A percentile compares a stretch with the other conserved stretches of the same genome.
Conservation (phyloP, 371 early-diverging fungal species). For the Apophysomyces sp. region DNA sequence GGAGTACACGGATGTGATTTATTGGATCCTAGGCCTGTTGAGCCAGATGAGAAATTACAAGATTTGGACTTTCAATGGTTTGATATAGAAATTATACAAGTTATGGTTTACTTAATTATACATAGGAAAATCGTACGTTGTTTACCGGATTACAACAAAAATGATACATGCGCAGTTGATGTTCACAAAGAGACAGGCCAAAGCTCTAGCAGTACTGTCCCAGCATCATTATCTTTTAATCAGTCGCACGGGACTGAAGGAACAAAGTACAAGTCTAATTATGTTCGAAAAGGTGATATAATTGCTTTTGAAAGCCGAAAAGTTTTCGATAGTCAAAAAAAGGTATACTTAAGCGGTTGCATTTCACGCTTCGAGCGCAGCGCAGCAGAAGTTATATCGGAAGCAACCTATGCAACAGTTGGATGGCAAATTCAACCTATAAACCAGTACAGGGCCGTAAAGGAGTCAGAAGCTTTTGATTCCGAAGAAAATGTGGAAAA, state of each 20-base stretch:
- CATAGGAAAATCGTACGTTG: background rate
- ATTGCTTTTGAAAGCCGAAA: background rate
- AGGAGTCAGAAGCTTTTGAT: too few species aligned
- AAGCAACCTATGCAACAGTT: background rate
- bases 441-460: too few species aligned
- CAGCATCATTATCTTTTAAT: too few species aligned
- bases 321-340: background rate
- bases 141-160: background rate
- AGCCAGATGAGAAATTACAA: background rate
- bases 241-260: background rate
- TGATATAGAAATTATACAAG: background rate
- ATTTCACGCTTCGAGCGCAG: background rate
- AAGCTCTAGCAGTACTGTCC: too few species aligned
- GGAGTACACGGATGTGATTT: background rate
- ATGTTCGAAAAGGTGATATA: background rate
- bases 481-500: too few species aligned
- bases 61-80: background rate
- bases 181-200: too few species aligned
- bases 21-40: too few species aligned
- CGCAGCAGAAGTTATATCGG: background rate
- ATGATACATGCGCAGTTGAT: too few species aligned
- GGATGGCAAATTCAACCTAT: too few species aligned
- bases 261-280: background rate
- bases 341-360: background rate
- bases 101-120: background rate